Evolutionary conservation across 2,329 filamentous ascomycete species (phyloP).

Genomic region (Monosporascus sp.): DNA sequence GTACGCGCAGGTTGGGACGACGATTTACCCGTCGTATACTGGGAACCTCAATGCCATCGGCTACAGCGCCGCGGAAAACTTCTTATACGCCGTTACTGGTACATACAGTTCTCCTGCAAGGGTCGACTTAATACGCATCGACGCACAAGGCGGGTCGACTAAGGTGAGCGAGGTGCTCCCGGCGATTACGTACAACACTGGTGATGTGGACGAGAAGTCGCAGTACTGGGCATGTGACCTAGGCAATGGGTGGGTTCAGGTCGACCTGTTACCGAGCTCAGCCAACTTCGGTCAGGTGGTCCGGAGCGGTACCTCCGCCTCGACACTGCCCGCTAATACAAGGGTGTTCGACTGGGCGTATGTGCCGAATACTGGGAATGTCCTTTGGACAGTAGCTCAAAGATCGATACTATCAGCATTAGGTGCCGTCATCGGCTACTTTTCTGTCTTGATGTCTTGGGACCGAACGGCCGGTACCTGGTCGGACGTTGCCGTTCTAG

Average conservation of each 20-base stretch:
- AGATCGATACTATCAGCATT: not conserved
- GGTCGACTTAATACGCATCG: constrained; percentile 16
- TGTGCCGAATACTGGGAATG: constrained; percentile 6
- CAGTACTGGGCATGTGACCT: constrained; percentile 8
- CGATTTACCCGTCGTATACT: constrained; percentile 3
- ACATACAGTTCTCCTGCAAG: not conserved
- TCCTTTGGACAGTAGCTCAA: constrained; percentile 5
- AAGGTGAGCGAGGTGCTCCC: constrained; percentile 5
- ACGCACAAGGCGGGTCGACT: constrained; percentile 7
- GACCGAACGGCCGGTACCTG: constrained; percentile 7
- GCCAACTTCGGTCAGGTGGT: constrained; percentile 7
- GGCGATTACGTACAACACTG: constrained; percentile 3
- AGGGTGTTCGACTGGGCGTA: constrained; percentile 13
- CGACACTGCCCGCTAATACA: constrained; percentile 2
- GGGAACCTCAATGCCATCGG: constrained; percentile 18
- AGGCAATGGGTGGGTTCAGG: constrained; percentile 6
- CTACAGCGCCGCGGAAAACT: constrained; percentile 19
- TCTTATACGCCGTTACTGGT: constrained; percentile 13
- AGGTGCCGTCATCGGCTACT: no score
- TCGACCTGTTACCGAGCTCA: constrained; percentile 9
- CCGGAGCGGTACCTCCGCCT: constrained; percentile 2
- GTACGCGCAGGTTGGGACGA: not conserved
- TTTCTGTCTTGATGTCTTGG: constrained; percentile 7
- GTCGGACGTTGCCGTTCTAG: constrained; percentile 5
- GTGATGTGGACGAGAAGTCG: constrained; percentile 16